These are phyloP conservation scores for Isatis tinctoria DNA, from an alignment of 345 rosid genomes.

Conservation along the genomic window DNA sequence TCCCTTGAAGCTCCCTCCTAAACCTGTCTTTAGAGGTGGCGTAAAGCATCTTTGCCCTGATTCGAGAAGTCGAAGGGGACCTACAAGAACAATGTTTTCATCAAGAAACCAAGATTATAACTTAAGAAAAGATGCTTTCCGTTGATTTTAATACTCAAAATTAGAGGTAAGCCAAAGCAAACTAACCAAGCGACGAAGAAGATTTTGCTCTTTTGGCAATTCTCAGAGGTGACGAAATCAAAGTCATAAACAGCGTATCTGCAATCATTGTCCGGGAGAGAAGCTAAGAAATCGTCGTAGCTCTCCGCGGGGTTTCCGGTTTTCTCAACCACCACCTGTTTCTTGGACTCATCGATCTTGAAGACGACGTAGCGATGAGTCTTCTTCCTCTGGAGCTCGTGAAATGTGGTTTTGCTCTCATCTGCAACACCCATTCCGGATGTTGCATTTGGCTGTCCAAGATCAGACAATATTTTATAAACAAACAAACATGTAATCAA, in stretches of 20 bases:
- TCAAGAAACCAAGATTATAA: background rate
- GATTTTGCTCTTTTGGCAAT: conserved; percentile 79
- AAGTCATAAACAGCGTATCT: conserved; percentile 75
- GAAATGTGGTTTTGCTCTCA: conserved; percentile 50
- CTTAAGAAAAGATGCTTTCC: too few relatives aligned
- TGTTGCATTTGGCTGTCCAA: conserved; percentile 58
- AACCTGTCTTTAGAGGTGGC: conserved; percentile 68
- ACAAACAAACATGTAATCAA: background rate
- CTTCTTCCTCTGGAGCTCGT: conserved; percentile 71
- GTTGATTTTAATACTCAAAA: background rate
- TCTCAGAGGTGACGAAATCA: conserved; percentile 70
- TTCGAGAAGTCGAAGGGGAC: conserved; percentile 66
- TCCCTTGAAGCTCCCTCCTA: conserved; percentile 68
- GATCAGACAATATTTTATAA: background rate
- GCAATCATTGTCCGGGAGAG: conserved; percentile 70
- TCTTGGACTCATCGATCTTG: conserved; percentile 61
- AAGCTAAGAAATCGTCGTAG: conserved; percentile 65
- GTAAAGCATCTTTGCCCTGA: conserved; percentile 72
- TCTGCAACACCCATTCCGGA: conserved; percentile 83
- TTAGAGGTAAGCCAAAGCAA: background rate
- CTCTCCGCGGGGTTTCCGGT: conserved; percentile 58
- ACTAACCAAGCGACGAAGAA: conserved; percentile 76
- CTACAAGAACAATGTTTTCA: conserved; percentile 25
- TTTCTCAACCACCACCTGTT: conserved; percentile 62
- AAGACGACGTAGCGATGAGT: conserved; percentile 61